phyloP scores from a whole-genome alignment of 1,284 basidiomycete species.

The Ganoderma meredithae region DNA sequence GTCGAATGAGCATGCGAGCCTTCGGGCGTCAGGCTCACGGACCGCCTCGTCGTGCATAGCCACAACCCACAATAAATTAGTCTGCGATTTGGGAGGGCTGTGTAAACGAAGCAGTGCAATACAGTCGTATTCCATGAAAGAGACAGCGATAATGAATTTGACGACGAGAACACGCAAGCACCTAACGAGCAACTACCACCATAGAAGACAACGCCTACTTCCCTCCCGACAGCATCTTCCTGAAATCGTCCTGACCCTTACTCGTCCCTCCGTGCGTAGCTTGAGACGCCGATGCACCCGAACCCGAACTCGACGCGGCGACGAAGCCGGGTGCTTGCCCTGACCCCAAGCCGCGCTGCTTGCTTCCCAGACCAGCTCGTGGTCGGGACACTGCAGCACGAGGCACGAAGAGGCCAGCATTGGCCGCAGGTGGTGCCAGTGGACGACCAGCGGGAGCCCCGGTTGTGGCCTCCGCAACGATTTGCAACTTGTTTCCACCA shows the following conservation, averaged over 20 bases:
- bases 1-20: not conserved
- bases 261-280: constrained; percentile 35
- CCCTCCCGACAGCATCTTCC: constrained; percentile 69
- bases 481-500: constrained; percentile 59
- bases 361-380: constrained; percentile 71
- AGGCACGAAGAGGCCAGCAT: constrained; percentile 67
- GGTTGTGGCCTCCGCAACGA: constrained; percentile 60
- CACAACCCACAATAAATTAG: not conserved
- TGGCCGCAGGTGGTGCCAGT: constrained; percentile 48
- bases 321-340: constrained; percentile 30
- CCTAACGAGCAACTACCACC: not conserved
- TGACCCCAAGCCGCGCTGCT: constrained; percentile 43
- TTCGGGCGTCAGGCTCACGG: not conserved
- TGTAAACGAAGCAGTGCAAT: not conserved
- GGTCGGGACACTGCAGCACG: constrained; percentile 68
- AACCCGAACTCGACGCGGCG: constrained; percentile 9
- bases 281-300: constrained; percentile 21
- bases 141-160: not conserved
- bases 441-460: constrained; percentile 39
- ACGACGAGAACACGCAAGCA: not conserved
- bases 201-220: constrained; percentile 24
- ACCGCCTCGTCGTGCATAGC: not conserved
- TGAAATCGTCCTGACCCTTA: constrained; percentile 81
- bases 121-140: no score
- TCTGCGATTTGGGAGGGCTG: not conserved